phyloP scores from a whole-genome alignment of 2,329 filamentous ascomycete species.

The Nannizziopsis arthrosporioides region DNA sequence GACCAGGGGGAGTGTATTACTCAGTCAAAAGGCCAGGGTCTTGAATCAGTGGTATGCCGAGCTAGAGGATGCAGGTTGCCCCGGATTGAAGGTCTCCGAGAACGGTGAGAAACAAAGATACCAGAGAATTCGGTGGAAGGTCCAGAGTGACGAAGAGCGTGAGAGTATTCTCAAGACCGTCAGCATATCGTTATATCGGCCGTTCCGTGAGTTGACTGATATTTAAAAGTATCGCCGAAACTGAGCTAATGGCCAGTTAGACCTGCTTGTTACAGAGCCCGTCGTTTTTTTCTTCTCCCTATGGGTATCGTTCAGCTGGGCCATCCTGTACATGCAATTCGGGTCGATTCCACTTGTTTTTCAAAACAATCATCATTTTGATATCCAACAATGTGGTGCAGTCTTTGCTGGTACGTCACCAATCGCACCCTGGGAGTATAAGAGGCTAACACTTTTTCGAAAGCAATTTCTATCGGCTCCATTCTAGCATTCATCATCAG shows the following conservation, averaged over 20 bases:
- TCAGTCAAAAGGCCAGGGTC: constrained; percentile 60
- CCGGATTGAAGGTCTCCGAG: constrained; percentile 38
- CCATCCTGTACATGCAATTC: constrained; percentile 75
- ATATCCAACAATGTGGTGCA: constrained; percentile 53
- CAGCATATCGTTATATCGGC: constrained; percentile 59
- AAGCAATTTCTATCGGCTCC: constrained; percentile 55
- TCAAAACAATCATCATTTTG: constrained; percentile 54
- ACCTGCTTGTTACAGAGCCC: constrained; percentile 50
- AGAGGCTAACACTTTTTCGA: not conserved
- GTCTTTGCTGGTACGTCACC: constrained; percentile 49
- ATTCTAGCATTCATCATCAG: constrained; percentile 56
- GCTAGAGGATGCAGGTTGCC: constrained; percentile 54
- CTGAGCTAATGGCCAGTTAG: constrained; percentile 17
- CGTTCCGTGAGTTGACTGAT: constrained; percentile 57
- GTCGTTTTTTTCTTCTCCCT: constrained; percentile 65
- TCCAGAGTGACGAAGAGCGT: constrained; percentile 65
- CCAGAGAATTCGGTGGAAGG: constrained; percentile 63
- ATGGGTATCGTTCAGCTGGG: constrained; percentile 86
- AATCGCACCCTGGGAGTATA: not conserved
- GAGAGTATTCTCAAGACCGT: constrained; percentile 59
- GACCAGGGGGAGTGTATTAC: constrained; percentile 66
- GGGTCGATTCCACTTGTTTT: constrained; percentile 71
- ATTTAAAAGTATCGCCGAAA: constrained; percentile 1
- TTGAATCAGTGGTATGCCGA: constrained; percentile 71
- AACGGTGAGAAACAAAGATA: constrained; percentile 21